Evolutionary conservation across 1,284 basidiomycete species (phyloP), one percentile per base, ranked within the genome.

Genomic region (Mycosarcoma mackinlayi): DNA sequence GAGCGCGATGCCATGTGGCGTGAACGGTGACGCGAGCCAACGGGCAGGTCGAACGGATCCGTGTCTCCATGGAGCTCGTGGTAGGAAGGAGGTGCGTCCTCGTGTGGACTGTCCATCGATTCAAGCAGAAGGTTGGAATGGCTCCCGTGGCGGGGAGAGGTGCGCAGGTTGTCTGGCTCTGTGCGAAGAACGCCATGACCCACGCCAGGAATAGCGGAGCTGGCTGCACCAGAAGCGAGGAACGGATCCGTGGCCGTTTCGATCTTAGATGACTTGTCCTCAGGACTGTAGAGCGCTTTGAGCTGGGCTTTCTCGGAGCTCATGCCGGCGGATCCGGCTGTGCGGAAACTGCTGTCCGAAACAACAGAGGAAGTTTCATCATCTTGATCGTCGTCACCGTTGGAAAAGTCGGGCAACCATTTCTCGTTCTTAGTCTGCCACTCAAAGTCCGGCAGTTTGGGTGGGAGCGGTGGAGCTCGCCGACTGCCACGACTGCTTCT

Each of bases 81-180:
- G 28, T 67, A 67, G 1, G 58, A 61, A 3, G 64, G 64, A 10
- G 64, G 64, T 16, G 51, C 54, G 31, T 59, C 63, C 23, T 59
- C 40, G 38, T 65, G 34, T 11, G 48, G 40, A 4, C 38, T 37
- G 7, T 44, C 45, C 28, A 33, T 38, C 16, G 46, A 30, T 13
- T 49, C 53, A 8, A 67, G 42, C 34, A 67, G 21, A 3, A 67
- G 49, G 31, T 67, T 52, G 13, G 55, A 55, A 24, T 61, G 53
- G 46, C 64, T 67, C 6, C 33, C 49, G 6, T 67, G 57, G 4
- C 64, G 57, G n/a, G 39, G 19, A 18, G 25, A 33, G 9, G 40
- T 18, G 3, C 23, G 31, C 9, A 21, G 1, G 14, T 21, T 7
- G 14, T 18, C 42, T 34, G 19, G 18, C 41, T 49, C 37, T n/a